Base-by-base conservation (phyloP, 1,139 yeast species). In the Yamadazyma kanchanaburiensis region DNA sequence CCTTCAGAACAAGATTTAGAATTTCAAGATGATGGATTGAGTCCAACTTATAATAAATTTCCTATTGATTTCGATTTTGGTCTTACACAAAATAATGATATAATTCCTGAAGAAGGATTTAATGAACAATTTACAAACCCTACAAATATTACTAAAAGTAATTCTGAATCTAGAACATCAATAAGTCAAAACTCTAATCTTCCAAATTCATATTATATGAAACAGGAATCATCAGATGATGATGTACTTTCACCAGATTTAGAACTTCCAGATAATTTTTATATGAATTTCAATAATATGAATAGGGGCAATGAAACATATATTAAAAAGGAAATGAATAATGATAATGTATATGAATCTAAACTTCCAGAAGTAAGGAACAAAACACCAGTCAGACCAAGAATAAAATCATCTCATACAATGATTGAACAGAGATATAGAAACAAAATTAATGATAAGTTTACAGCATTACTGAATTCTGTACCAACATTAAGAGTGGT, bases 341-440 rank as follows among this genome's bases (percentile, higher is more conserved):
- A 18, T 18, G 9, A 7, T 10, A 10, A 10, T 10, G 20, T 18
- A 18, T 8, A 18, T 18, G 7, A 7, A 8, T 18, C 20, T 7
- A 10, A 18, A 7, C 7, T 7, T 7, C 7, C 20, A 18, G 20
- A 18, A 8, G 20, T 18, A 10, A 10, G 9, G 7, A 10, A 18
- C 20, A 14, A 16, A 13, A 28, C 12, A 21, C 10, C 18, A 3
- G 20, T 27, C 14, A 28, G 41, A 26, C 48, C 56, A 6, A 38
- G 32, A 24, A 46, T 51, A 18, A 60, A 58, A 33, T 59, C 66
- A 2, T 60, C 70, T 5, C 74, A 67, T 47, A 67, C 66, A 36
- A 60, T 67, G 4, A 65, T 67, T 31, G 74, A 67, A 38, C 74
- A 67, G 42, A 41, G 74, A 32, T 66, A 66, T 46, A 46, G 74